A percentile compares a stretch with the other conserved stretches of the same genome.
Conservation (phyloP, 257 asterid genomes). For the Perilla frutescens region DNA sequence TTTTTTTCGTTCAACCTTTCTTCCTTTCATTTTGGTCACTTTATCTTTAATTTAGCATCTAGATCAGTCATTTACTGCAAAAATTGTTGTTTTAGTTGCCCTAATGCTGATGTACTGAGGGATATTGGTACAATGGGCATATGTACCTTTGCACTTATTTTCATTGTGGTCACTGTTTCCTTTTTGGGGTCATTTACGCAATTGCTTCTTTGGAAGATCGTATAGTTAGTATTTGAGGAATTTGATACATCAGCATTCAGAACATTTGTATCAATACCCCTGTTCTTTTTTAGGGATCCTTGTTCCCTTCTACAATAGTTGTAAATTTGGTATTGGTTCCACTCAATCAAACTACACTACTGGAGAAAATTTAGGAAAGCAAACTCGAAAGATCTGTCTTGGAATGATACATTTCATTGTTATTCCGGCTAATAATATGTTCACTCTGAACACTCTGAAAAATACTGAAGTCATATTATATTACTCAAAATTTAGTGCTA, state of each 20-base stretch:
- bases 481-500: not conserved
- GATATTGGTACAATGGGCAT: not conserved
- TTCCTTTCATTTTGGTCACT: not conserved
- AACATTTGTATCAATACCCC: not conserved
- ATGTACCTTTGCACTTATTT: no score
- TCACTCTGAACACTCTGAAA: not conserved
- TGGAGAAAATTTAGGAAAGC: not conserved
- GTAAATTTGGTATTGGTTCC: slow-evolving; percentile 38
- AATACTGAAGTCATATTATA: not conserved
- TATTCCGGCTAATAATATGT: no score
- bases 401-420: slow-evolving; percentile 33
- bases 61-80: not conserved
- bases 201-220: no score
- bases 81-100: not conserved
- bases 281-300: slow-evolving; percentile 17
- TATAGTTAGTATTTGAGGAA: no score
- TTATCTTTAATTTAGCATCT: not conserved
- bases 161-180: no score
- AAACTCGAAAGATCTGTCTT: slow-evolving; percentile 34
- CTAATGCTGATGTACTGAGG: not conserved
- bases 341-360: slow-evolving; percentile 40
- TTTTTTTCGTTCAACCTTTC: not conserved
- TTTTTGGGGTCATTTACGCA: no score
- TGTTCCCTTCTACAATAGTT: slow-evolving; percentile 27
- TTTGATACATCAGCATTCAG: no score